Evolutionary conservation across 2,329 filamentous ascomycete species (phyloP).

Genomic region (Claviceps capensis): DNA sequence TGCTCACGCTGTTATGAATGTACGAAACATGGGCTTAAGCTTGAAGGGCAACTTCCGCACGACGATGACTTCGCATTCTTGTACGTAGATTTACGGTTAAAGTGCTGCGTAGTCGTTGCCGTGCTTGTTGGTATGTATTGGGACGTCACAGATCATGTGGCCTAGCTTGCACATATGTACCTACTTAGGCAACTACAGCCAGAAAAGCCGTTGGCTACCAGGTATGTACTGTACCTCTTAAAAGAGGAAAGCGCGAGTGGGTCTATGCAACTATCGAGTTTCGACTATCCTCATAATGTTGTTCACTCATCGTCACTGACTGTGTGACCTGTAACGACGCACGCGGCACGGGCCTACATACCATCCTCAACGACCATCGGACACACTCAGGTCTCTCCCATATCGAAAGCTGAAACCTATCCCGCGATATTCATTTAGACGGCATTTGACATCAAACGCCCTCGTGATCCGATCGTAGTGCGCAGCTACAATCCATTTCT

Average conservation of each 20-base stretch:
- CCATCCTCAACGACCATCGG: not conserved
- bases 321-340: too few species aligned
- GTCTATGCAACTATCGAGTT: conserved; percentile 5
- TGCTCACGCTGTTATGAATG: not conserved
- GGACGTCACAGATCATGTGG: not conserved
- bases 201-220: not conserved
- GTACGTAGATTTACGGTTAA: not conserved
- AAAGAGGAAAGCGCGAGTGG: not conserved
- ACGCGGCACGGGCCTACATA: too few species aligned
- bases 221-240: too few species aligned
- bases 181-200: not conserved
- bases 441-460: not conserved
- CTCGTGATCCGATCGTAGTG: not conserved
- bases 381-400: not conserved
- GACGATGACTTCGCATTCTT: not conserved
- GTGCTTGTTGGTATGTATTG: not conserved
- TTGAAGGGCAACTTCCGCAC: not conserved
- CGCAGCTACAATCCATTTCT: not conserved
- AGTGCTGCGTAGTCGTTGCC: not conserved
- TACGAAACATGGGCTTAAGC: not conserved
- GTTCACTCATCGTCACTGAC: not conserved
- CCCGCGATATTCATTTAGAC: not conserved
- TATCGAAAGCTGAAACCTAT: not conserved
- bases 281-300: not conserved
- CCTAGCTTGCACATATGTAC: too few species aligned